Conservation (phyloP, 108 stramenopile genomes). For the Cyclostephanos tholiformis region DNA sequence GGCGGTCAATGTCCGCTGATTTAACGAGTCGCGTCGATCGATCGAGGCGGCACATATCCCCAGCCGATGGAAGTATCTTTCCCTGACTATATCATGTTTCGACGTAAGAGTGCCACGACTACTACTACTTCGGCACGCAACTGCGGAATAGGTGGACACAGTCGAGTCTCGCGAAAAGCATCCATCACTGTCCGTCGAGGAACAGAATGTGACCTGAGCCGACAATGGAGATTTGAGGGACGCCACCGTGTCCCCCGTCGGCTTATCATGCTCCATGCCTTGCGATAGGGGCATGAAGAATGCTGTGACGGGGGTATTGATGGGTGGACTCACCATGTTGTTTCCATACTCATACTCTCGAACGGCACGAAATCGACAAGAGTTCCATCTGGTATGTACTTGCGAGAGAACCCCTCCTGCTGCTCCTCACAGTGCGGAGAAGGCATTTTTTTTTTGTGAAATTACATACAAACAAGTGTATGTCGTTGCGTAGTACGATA, state of each 20-base stretch:
- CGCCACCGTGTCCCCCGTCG: background rate
- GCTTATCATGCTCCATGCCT: background rate
- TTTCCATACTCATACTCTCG: too few species aligned
- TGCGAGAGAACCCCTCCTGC: too few species aligned
- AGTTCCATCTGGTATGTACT: too few species aligned
- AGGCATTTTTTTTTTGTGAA: too few species aligned
- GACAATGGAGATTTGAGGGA: background rate
- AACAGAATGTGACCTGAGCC: background rate
- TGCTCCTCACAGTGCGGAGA: too few species aligned
- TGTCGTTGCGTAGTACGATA: too few species aligned
- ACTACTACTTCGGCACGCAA: background rate
- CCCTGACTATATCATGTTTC: constrained; percentile 3
- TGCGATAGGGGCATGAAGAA: background rate
- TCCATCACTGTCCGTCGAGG: background rate
- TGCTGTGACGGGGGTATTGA: too few species aligned
- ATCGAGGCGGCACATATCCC: constrained; percentile 17
- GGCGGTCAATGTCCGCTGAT: constrained; percentile 8
- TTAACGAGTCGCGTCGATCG: background rate
- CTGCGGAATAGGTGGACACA: background rate
- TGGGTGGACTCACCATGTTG: too few species aligned
- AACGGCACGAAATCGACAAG: too few species aligned
- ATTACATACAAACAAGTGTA: too few species aligned
- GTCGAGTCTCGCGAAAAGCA: background rate
- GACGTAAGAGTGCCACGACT: background rate
- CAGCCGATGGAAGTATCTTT: constrained; percentile 19